Percentiles rank a stretch among this genome's conserved stretches.
Evolutionary conservation across 495 filamentous ascomycete species (phyloP).

Genomic region (Glarea lozoyensis): DNA sequence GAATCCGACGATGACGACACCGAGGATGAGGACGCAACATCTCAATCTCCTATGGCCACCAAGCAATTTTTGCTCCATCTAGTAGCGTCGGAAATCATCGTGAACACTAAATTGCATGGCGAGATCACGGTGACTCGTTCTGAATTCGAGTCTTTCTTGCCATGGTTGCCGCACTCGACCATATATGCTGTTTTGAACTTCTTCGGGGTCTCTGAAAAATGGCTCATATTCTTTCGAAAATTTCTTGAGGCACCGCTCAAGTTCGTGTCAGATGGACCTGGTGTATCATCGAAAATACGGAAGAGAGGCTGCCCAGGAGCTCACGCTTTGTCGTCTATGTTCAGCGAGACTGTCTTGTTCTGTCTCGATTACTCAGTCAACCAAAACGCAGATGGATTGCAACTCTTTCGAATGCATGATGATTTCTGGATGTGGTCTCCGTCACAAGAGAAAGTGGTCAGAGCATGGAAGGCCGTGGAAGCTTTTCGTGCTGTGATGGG

Average conservation of each 20-base stretch:
- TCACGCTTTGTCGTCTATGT: conserved; percentile 48
- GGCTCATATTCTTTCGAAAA: conserved; percentile 51
- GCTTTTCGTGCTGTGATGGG: conserved; percentile 36
- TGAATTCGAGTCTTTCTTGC: conserved; percentile 53
- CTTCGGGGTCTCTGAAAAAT: conserved; percentile 50
- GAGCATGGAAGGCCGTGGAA: conserved; percentile 41
- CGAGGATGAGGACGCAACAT: conserved; percentile 23
- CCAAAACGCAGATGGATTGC: conserved; percentile 39
- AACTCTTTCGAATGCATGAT: conserved; percentile 55
- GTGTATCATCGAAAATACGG: conserved; percentile 31
- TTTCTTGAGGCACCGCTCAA: conserved; percentile 53
- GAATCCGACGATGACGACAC: conserved; percentile 18
- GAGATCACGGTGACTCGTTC: conserved; percentile 53
- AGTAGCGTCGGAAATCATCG: conserved; percentile 52
- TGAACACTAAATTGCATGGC: conserved; percentile 46
- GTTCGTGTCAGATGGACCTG: conserved; percentile 49
- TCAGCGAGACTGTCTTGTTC: conserved; percentile 55
- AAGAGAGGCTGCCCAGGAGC: conserved; percentile 50
- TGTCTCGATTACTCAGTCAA: conserved; percentile 60
- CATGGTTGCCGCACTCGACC: conserved; percentile 51
- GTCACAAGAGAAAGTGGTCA: conserved; percentile 39
- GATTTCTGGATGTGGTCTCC: conserved; percentile 63
- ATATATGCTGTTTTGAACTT: conserved; percentile 46
- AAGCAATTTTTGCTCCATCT: conserved; percentile 55
- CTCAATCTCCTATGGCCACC: conserved; percentile 38